Evolutionary conservation across 225 moss, liverwort and hornwort genomes (phyloP), one percentile per base, ranked within the genome.

Genomic region (Physcomitrium patens): DNA sequence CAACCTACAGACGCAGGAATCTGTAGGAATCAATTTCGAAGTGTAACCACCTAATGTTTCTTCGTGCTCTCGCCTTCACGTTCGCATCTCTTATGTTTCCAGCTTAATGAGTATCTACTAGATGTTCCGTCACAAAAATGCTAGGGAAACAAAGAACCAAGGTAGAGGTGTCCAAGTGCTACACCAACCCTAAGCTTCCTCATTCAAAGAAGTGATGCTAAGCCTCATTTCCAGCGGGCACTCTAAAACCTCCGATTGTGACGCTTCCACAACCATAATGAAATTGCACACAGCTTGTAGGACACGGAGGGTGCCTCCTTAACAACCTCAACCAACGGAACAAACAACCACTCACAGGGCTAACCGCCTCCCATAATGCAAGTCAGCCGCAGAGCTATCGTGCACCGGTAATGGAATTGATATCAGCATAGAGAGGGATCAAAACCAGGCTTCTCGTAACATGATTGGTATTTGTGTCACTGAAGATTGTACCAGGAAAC

Each of bases 381-480:
- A 19, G 51, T 18, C 68, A 31, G 55, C 57, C 72, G 48, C 41
- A 46, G 65, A 64, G 71, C 66, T 65, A 48, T 8, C 75, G 26
- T 5, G 5, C 31, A 31, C 43, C 14, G 7, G 45, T 19, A 15
- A 3, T 26, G 59, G 16, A 3, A 43, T n/a, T 14, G 7, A 55
- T 76, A 28, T 22, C 67, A 10, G 56, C 68, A 47, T 48, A 4
- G 19, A 49, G 31, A 6, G n/a, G 68, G 57, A n/a, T 45, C 76
- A 5, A 63, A 59, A 8, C 31, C 3, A 31, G 31, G 31, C 31
- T 31, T 5, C 31, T 31, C 5, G 5, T 5, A 31, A 31, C 31
- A 31, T 31, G 31, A 31, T 2, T 31, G 5, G 5, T 31, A 31
- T 5, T 31, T 5, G 5, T 31, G 31, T 31, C 31, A 31, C 31